Percentiles rank a stretch among this genome's conserved stretches.
These are phyloP conservation scores for Chrysosporium queenslandicum DNA, from an alignment of 2,329 filamentous ascomycete species.

Conservation along the genomic window DNA sequence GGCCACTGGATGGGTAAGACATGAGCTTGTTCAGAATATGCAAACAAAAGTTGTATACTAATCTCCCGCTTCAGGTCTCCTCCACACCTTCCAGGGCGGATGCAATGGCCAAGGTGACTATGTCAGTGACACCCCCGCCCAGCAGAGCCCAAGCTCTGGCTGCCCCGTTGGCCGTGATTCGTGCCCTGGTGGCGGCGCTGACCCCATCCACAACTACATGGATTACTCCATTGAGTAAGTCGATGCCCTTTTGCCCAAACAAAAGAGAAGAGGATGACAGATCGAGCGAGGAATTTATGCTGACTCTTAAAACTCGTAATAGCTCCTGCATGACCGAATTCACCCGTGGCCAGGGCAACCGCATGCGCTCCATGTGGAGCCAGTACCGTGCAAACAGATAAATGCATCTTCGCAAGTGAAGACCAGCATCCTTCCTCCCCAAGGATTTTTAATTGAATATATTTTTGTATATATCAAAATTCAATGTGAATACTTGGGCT, in stretches of 20 bases:
- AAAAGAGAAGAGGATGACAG: no score
- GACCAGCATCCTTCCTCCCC: no score
- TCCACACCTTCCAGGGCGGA: slow-evolving; percentile 27
- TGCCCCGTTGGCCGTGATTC: slow-evolving; percentile 23
- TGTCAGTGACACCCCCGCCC: slow-evolving; percentile 25
- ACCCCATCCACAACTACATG: slow-evolving; percentile 30
- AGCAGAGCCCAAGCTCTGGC: slow-evolving; percentile 19
- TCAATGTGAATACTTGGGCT: no score
- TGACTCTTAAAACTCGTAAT: slow-evolving; percentile 9
- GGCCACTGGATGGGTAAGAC: slow-evolving; percentile 27
- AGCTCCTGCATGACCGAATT: slow-evolving; percentile 22
- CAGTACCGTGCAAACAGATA: slow-evolving; percentile 20
- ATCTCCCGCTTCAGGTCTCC: slow-evolving; percentile 15
- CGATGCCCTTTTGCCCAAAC: no score
- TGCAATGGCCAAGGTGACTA: slow-evolving; percentile 21
- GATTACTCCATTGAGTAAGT: slow-evolving; percentile 25
- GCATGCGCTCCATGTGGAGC: slow-evolving; percentile 22
- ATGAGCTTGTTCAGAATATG: no score
- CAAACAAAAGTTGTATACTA: neutral
- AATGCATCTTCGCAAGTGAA: no score
- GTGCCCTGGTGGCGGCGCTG: slow-evolving; percentile 23
- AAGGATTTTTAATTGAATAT: no score
- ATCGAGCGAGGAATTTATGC: no score
- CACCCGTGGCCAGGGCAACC: slow-evolving; percentile 22
- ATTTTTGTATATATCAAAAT: no score